phyloP scores from a whole-genome alignment of 148 eudicot genomes.

The Chenopodium formosanum region DNA sequence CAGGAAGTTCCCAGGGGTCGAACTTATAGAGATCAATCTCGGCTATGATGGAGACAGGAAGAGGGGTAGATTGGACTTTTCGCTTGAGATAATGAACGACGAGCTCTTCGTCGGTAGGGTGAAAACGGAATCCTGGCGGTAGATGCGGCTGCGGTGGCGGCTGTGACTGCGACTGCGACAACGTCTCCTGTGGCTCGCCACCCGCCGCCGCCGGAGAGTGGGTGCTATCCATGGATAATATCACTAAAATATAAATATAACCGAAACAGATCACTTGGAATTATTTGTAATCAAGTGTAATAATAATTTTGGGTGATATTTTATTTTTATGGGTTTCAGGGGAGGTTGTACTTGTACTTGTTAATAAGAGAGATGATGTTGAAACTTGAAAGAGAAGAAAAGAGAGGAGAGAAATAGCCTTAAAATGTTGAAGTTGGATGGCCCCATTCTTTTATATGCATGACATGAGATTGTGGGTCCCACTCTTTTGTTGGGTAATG shows the following conservation, averaged over 20 bases:
- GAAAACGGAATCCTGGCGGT: constrained; percentile 55
- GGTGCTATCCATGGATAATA: constrained; percentile 36
- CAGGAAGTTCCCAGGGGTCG: constrained; percentile 60
- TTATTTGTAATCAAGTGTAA: no score
- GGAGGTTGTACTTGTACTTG: constrained; percentile 18
- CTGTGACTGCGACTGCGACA: constrained; percentile 15
- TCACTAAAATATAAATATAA: no score
- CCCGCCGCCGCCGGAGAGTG: constrained; percentile 34
- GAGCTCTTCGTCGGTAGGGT: constrained; percentile 57
- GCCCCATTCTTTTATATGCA: constrained; percentile 29
- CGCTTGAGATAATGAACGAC: constrained; percentile 53
- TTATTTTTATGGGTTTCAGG: neutral
- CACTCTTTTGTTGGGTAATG: neutral
- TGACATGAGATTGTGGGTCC: constrained; percentile 28
- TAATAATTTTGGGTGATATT: constrained; percentile 1
- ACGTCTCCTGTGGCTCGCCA: neutral
- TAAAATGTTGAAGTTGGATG: constrained; percentile 23
- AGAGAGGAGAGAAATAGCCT: neutral
- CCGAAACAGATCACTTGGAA: no score
- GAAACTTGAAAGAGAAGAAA: neutral
- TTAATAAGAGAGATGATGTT: constrained; percentile 15
- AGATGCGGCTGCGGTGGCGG: constrained; percentile 34
- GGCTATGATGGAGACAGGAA: constrained; percentile 50
- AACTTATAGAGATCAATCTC: constrained; percentile 55
- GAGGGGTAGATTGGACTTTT: constrained; percentile 43